Base-by-base conservation (phyloP, 2,329 filamentous ascomycete genomes). In the Periconia digitata region DNA sequence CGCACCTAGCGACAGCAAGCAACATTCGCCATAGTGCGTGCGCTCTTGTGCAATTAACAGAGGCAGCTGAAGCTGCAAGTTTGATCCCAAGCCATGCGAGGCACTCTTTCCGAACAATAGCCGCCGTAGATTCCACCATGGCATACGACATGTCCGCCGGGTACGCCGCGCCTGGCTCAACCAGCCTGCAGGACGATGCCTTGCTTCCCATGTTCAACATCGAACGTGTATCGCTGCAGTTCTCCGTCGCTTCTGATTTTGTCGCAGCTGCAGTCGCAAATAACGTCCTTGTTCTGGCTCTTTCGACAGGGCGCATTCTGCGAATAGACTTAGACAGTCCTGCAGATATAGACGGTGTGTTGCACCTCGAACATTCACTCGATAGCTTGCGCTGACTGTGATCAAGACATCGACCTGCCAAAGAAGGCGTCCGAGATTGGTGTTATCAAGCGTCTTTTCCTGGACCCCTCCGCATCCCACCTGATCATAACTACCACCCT, bases 191-290 rank as follows among this genome's bases (percentile, higher is more conserved):
- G 55, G 80, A 84, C 61, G 77, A 82, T 54, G 79, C 74, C 21
- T 72, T 85, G 47, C 77, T 92, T 50, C 92, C 92, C 60, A 95
- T 99, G 74, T 99, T 99, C 78, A 89, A 94, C 69, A 85, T 97
- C 67, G 89, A 96, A 74, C 85, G 84, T 54, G 94, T 97, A 34
- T 87, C 95, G 76, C 85, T 97, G 54, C 89, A 94, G 71, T 99
- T 99, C 79, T 87, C 90, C 51, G 87, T 97, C 63, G 90, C 92
- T 2, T 91, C 92, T 57, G 90, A 96, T 72, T 97, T 99, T 68
- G 94, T 96, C 40, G 92, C 94, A 16, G 92, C 92, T 35, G 92
- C 96, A 73, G 92, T 97, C 47, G 92, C 92, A 56, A 97, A 99
- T 74, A 96, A 99, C 77, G 92, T 97, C 53, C 82, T 99, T 48